Conservation (phyloP, 164 flowering plant species). For the Annona squamosa region DNA sequence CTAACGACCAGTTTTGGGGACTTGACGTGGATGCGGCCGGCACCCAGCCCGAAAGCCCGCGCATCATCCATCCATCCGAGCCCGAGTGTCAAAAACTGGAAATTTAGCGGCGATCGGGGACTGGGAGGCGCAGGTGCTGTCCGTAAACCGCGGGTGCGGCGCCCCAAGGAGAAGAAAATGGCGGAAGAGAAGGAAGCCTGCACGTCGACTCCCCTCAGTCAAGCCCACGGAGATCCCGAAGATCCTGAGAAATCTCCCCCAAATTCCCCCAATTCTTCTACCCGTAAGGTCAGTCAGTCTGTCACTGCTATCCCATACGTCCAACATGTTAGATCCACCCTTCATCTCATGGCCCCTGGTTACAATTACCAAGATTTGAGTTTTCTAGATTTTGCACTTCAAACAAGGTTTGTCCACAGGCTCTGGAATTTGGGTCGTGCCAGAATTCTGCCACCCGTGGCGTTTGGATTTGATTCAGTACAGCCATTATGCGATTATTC, state of each 20-base stretch:
- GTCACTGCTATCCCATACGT: neutral
- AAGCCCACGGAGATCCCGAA: conserved; percentile 50
- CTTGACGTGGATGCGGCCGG: too few species aligned
- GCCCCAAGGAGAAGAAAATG: conserved; percentile 26
- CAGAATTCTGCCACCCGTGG: neutral
- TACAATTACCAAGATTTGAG: neutral
- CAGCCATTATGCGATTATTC: neutral
- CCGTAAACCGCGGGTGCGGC: too few species aligned
- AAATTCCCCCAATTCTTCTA: conserved; percentile 50
- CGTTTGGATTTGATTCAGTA: neutral
- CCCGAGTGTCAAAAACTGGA: too few species aligned
- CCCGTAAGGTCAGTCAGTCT: conserved; percentile 49
- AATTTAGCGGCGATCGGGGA: too few species aligned
- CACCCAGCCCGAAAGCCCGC: too few species aligned
- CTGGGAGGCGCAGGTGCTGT: too few species aligned
- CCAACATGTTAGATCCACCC: too few species aligned
- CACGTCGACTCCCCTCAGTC: conserved; percentile 56
- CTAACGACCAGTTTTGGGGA: too few species aligned
- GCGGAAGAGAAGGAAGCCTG: conserved; percentile 67
- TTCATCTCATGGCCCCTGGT: too few species aligned
- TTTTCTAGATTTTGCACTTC: neutral
- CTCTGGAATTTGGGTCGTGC: neutral
- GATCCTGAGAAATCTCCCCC: conserved; percentile 67
- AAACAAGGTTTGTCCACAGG: neutral
- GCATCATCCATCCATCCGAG: too few species aligned